These are phyloP conservation scores for Zymoseptoria tritici DNA, from an alignment of 2,329 filamentous ascomycete species.

Conservation along the genomic window DNA sequence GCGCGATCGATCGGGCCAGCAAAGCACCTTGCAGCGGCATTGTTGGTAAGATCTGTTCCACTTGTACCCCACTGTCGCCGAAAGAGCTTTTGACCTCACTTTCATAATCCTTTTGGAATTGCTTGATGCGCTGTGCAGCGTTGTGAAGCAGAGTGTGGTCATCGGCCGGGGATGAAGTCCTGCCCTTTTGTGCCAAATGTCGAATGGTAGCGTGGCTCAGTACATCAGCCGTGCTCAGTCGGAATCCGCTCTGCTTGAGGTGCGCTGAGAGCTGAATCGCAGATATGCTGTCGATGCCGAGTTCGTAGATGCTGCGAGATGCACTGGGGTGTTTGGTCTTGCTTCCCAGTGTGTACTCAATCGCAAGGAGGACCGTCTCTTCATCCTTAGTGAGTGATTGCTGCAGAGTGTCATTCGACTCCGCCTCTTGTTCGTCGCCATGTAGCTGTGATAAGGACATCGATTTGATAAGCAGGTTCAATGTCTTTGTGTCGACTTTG, in stretches of 20 bases:
- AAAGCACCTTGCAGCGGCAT: not conserved
- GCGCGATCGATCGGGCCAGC: not conserved
- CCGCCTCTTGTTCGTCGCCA: not conserved
- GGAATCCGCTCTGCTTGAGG: conserved; percentile 7
- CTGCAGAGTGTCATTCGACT: not conserved
- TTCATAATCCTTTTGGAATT: not conserved
- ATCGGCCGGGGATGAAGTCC: not conserved
- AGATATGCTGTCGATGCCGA: conserved; percentile 14
- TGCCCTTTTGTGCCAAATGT: conserved; percentile 4
- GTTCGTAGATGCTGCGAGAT: conserved; percentile 7
- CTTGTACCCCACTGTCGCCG: not conserved
- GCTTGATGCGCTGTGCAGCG: not conserved
- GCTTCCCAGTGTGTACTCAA: conserved; percentile 6
- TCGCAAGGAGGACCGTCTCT: conserved; percentile 1
- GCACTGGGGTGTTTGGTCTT: conserved; percentile 5
- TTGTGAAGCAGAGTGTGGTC: not conserved
- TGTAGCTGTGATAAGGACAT: conserved; percentile 7
- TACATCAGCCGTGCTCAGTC: conserved; percentile 11
- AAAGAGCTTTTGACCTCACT: conserved; percentile 1
- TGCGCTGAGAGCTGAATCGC: conserved; percentile 11
- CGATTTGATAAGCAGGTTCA: conserved; percentile 6
- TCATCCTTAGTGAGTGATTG: conserved; percentile 6
- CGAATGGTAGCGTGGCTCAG: conserved; percentile 12
- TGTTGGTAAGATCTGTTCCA: conserved; percentile 1
- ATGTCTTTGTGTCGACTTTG: conserved; percentile 11